A percentile compares a stretch with the other conserved stretches of the same genome.
Conservation (phyloP, 2,329 filamentous ascomycete species). For the Pseudocercospora fijiensis region DNA sequence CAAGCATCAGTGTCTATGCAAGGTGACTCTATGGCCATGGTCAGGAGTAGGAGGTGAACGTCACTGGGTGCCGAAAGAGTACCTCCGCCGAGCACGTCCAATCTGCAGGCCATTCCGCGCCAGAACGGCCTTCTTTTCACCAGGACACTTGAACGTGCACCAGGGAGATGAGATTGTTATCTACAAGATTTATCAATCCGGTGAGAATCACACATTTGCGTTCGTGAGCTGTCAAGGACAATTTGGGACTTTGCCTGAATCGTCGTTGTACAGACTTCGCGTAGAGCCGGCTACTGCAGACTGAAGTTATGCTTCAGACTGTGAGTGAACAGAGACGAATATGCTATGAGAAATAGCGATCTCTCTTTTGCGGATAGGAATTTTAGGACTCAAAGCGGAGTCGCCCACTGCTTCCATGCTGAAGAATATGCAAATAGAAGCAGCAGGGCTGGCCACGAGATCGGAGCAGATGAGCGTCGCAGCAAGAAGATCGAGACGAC, state of each 20-base stretch:
- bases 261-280: not conserved
- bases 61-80: not conserved
- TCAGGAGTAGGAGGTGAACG: not conserved
- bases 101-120: not conserved
- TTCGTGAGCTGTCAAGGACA: not conserved
- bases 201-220: not conserved
- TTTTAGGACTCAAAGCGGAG: too few relatives aligned
- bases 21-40: not conserved
- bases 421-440: too few relatives aligned
- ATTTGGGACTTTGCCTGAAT: not conserved
- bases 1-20: not conserved
- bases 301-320: not conserved
- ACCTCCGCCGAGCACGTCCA: not conserved
- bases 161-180: not conserved
- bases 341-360: not conserved
- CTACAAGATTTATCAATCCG: not conserved
- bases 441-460: too few relatives aligned
- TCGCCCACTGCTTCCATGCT: too few relatives aligned
- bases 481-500: not conserved
- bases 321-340: not conserved
- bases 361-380: not conserved
- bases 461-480: not conserved
- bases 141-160: not conserved
- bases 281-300: not conserved
- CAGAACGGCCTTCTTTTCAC: not conserved